A percentile compares a stretch with the other conserved stretches of the same genome.
Conservation (phyloP, 169 alveolate species). For the Cryptosporidium parvum region DNA sequence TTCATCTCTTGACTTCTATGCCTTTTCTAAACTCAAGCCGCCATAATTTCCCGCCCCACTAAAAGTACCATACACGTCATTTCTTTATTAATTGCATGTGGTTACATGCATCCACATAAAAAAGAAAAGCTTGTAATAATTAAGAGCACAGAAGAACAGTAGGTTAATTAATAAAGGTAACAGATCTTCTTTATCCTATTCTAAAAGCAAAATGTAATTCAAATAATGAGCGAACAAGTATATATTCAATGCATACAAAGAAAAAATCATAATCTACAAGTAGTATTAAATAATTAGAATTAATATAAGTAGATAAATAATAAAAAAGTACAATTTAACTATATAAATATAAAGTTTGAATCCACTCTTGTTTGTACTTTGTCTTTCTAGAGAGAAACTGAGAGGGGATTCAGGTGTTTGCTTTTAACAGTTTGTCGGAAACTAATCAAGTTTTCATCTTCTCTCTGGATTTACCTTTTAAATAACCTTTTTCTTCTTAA, state of each 20-base stretch:
- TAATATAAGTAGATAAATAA: neutral
- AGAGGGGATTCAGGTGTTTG: neutral
- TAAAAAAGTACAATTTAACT: conserved; percentile 3
- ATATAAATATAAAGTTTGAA: neutral
- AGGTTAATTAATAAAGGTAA: no score
- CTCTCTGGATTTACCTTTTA: neutral
- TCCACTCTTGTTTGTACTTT: neutral
- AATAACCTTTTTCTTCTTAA: conserved; percentile 33
- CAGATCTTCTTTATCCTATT: no score
- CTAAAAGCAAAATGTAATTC: neutral
- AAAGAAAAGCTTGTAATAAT: neutral
- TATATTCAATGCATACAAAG: neutral
- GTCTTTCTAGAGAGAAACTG: neutral
- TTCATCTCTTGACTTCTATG: neutral
- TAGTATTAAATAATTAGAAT: neutral
- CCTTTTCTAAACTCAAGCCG: neutral
- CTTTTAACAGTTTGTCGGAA: neutral
- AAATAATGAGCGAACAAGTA: neutral
- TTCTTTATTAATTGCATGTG: neutral
- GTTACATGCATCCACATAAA: neutral
- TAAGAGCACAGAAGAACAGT: neutral
- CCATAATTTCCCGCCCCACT: neutral
- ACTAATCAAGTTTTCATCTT: neutral
- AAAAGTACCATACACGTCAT: neutral
- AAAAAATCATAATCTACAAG: neutral